Evolutionary conservation across 805 yeast genomes (phyloP).

Genomic region (Candida wancherniae): DNA sequence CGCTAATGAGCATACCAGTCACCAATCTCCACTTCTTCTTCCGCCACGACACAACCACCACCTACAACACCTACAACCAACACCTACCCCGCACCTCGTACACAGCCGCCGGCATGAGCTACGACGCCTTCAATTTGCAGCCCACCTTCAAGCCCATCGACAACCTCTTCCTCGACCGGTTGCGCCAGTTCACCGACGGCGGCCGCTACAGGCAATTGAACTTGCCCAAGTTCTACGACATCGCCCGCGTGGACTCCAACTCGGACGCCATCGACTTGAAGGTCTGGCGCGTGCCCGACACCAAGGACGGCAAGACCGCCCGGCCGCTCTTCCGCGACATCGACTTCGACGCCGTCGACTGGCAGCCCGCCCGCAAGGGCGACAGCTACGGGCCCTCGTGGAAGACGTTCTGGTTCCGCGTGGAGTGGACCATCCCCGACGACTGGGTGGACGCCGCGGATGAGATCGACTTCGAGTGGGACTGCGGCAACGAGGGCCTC

Average conservation of each 20-base stretch:
- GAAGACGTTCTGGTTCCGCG: constrained; percentile 93
- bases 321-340: constrained; percentile 60
- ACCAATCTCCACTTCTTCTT: too few species aligned
- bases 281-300: constrained; percentile 72
- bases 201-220: constrained; percentile 73
- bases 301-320: constrained; percentile 40
- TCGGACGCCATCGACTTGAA: constrained; percentile 47
- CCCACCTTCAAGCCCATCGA: constrained; percentile 79
- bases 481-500: constrained; percentile 80
- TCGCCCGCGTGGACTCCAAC: constrained; percentile 46
- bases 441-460: constrained; percentile 47
- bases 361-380: constrained; percentile 60
- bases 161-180: constrained; percentile 62
- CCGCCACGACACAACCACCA: too few species aligned
- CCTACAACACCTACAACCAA: too few species aligned
- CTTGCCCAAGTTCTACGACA: constrained; percentile 76
- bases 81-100: too few species aligned
- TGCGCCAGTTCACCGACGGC: constrained; percentile 73
- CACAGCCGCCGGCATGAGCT: constrained; percentile 8
- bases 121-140: constrained; percentile 25
- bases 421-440: constrained; percentile 60
- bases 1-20: too few species aligned
- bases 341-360: constrained; percentile 44
- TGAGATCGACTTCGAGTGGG: constrained; percentile 71
- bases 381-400: constrained; percentile 90